Conservation (phyloP, 2,329 filamentous ascomycete genomes). For the Didymella segeticola region DNA sequence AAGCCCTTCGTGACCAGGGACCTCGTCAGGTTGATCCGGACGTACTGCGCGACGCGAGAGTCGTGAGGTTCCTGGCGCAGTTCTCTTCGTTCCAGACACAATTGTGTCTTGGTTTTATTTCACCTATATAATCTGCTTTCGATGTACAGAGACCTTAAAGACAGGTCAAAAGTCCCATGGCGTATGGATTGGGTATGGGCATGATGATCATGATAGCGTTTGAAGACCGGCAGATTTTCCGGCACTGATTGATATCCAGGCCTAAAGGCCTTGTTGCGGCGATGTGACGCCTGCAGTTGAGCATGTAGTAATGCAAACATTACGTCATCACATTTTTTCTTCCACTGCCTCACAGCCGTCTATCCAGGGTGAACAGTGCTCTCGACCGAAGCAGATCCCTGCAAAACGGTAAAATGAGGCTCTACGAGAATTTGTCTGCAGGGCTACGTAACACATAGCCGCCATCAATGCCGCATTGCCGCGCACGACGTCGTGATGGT, state of each 20-base stretch:
- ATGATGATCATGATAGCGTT: conserved; percentile 29
- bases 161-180: conserved; percentile 15
- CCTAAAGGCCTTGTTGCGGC: conserved; percentile 10
- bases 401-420: neutral
- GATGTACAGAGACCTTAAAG: conserved; percentile 15
- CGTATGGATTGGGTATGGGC: conserved; percentile 16
- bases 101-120: conserved; percentile 18
- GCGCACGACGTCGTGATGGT: neutral
- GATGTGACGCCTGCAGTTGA: conserved; percentile 6
- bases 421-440: neutral
- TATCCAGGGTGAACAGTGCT: neutral
- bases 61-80: conserved; percentile 1
- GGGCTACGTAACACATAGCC: conserved; percentile 12
- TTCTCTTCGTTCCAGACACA: conserved; percentile 14
- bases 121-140: conserved; percentile 17
- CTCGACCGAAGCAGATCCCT: neutral
- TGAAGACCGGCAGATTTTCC: conserved; percentile 17
- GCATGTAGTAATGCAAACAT: conserved; percentile 12
- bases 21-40: conserved; percentile 65
- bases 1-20: conserved; percentile 71
- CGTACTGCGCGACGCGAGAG: conserved; percentile 48
- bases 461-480: conserved; percentile 18
- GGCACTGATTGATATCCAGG: conserved; percentile 21
- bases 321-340: conserved; percentile 1
- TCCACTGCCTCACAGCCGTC: neutral